Evolutionary conservation across 805 yeast genomes (phyloP).

Genomic region (Candida dajiaensis): DNA sequence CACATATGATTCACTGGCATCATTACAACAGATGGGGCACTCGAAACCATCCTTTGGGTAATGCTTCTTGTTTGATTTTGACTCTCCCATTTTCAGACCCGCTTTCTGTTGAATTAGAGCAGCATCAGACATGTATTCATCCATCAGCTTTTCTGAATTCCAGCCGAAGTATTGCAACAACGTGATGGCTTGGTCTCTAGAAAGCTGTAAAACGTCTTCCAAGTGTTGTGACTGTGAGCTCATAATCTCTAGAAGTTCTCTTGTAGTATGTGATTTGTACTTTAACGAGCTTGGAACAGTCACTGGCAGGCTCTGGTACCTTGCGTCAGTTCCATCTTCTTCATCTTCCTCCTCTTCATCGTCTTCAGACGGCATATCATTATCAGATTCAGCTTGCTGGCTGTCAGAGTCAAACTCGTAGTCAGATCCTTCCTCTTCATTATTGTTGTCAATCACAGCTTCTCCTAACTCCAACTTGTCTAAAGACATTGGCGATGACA

Average conservation of each 20-base stretch:
- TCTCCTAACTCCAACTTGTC: no score
- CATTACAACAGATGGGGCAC: slow-evolving; percentile 75
- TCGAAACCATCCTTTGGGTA: slow-evolving; percentile 26
- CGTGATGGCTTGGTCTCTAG: slow-evolving; percentile 34
- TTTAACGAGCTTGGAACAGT: neutral
- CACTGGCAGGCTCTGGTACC: neutral
- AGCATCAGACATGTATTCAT: slow-evolving; percentile 44
- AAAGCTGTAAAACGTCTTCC: slow-evolving; percentile 31
- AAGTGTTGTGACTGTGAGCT: slow-evolving; percentile 28
- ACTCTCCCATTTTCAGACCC: slow-evolving; percentile 19
- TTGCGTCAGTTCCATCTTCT: neutral
- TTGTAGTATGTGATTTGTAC: slow-evolving; percentile 24
- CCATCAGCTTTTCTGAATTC: slow-evolving; percentile 55
- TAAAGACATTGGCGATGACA: neutral
- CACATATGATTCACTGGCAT: slow-evolving; percentile 37
- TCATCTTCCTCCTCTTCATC: neutral
- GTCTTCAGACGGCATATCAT: neutral
- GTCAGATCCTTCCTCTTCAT: neutral
- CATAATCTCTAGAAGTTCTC: slow-evolving; percentile 18
- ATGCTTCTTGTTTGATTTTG: neutral
- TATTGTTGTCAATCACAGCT: no score
- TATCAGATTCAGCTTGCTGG: neutral
- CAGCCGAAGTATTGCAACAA: slow-evolving; percentile 46
- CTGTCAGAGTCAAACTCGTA: neutral
- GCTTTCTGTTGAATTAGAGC: slow-evolving; percentile 28